phyloP scores from a whole-genome alignment of 1,139 yeast species.

The Protomyces macrosporus region DNA sequence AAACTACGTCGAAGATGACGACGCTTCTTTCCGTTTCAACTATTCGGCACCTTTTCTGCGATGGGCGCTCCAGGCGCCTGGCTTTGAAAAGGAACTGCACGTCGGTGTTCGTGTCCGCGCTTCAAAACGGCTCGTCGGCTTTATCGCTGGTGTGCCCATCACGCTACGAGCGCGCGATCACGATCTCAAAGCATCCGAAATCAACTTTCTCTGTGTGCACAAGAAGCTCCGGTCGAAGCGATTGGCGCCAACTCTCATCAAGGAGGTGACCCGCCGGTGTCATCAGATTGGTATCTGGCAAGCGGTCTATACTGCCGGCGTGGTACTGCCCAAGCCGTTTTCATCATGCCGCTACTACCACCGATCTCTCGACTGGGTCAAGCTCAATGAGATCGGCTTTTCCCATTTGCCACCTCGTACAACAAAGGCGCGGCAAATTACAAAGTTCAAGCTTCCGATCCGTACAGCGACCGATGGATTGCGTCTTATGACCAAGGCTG shows the following conservation, averaged over 20 bases:
- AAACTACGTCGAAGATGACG: slow-evolving; percentile 91
- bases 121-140: slow-evolving; percentile 76
- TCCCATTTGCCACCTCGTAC: slow-evolving; percentile 65
- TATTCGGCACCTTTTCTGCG: slow-evolving; percentile 76
- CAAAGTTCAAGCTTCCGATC: slow-evolving; percentile 66
- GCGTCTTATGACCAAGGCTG: slow-evolving; percentile 57
- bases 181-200: slow-evolving; percentile 67
- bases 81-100: slow-evolving; percentile 84
- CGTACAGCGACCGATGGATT: slow-evolving; percentile 54
- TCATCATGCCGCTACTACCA: slow-evolving; percentile 89
- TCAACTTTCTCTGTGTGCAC: slow-evolving; percentile 89
- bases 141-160: slow-evolving; percentile 86
- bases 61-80: slow-evolving; percentile 95
- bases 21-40: slow-evolving; percentile 85
- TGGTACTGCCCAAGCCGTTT: slow-evolving; percentile 83
- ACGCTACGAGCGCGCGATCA: slow-evolving; percentile 58
- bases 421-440: slow-evolving; percentile 76
- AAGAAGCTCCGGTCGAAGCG: slow-evolving; percentile 90
- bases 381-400: slow-evolving; percentile 84
- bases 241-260: slow-evolving; percentile 86
- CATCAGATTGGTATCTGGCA: slow-evolving; percentile 85
- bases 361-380: slow-evolving; percentile 89
- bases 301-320: slow-evolving; percentile 92
- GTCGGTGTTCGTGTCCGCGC: slow-evolving; percentile 84
- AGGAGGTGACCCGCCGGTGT: slow-evolving; percentile 90